Evolutionary conservation across 1,139 yeast genomes (phyloP).

Genomic region (Hyphopichia pseudoburtonii): DNA sequence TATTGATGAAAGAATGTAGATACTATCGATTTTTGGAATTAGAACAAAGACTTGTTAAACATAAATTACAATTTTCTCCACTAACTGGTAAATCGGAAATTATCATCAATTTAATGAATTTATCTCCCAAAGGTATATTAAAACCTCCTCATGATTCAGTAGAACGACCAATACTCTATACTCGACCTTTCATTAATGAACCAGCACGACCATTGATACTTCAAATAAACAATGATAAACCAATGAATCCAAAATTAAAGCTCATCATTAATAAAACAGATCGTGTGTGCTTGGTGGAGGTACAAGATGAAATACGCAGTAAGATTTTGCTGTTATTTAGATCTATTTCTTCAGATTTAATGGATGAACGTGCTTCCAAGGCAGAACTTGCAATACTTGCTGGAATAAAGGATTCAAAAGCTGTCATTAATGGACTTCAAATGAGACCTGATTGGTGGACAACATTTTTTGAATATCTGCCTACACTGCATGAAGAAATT

Average conservation of each 20-base stretch:
- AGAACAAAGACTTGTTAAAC: conserved; percentile 67
- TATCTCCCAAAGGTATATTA: conserved; percentile 43
- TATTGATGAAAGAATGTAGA: conserved; percentile 65
- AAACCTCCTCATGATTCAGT: conserved; percentile 18
- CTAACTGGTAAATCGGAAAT: conserved; percentile 55
- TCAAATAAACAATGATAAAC: conserved; percentile 38
- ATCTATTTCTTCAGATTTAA: conserved; percentile 20
- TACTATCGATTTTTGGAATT: conserved; percentile 75
- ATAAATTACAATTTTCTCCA: conserved; percentile 50
- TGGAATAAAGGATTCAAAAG: conserved; percentile 27
- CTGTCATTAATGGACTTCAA: conserved; percentile 36
- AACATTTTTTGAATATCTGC: background rate
- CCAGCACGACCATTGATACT: conserved; percentile 51
- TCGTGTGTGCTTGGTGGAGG: conserved; percentile 25
- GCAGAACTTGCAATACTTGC: conserved; percentile 23
- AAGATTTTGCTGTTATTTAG: conserved; percentile 29
- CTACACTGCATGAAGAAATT: no score
- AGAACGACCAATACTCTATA: conserved; percentile 40
- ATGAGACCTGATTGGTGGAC: conserved; percentile 35
- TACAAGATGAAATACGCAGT: conserved; percentile 24
- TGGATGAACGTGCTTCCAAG: conserved; percentile 16
- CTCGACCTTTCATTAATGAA: conserved; percentile 55
- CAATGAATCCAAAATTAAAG: conserved; percentile 23
- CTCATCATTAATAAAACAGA: conserved; percentile 29
- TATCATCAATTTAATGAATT: conserved; percentile 48